Percentiles rank a stretch among this genome's conserved stretches.
Evolutionary conservation across 306 rosid species (phyloP).

Genomic region (Lotus japonicus): DNA sequence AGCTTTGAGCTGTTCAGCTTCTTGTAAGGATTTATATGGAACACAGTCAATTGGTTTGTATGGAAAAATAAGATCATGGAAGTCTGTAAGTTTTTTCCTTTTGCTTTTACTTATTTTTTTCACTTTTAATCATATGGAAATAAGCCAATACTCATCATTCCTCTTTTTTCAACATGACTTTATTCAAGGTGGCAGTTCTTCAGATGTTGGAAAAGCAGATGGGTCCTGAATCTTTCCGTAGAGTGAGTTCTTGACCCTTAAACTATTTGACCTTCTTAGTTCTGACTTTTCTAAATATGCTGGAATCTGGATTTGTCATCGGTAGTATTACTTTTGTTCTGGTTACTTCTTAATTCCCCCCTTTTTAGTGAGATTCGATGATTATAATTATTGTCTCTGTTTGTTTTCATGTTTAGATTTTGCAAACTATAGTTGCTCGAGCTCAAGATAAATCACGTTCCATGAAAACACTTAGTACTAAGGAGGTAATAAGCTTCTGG

Average conservation of each 20-base stretch:
- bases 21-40: conserved; percentile 91
- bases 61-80: conserved; percentile 94
- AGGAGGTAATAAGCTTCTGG: conserved; percentile 62
- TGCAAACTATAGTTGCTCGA: conserved; percentile 85
- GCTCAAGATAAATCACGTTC: conserved; percentile 74
- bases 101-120: neutral
- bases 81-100: conserved; percentile 63
- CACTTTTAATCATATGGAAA: neutral
- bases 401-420: conserved; percentile 47
- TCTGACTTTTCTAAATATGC: neutral
- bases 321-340: neutral
- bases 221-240: conserved; percentile 98
- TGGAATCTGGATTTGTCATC: neutral
- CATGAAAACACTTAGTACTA: conserved; percentile 73
- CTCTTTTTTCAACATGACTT: neutral
- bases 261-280: neutral
- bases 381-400: conserved; percentile 2
- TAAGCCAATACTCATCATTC: neutral
- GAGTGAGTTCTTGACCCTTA: conserved; percentile 41
- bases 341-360: neutral
- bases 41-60: conserved; percentile 80
- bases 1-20: conserved; percentile 75
- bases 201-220: conserved; percentile 98
- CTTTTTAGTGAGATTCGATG: neutral
- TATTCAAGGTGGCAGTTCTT: conserved; percentile 79